Evolutionary conservation across 345 rosid genomes (phyloP).

Genomic region (Citrus sinensis): DNA sequence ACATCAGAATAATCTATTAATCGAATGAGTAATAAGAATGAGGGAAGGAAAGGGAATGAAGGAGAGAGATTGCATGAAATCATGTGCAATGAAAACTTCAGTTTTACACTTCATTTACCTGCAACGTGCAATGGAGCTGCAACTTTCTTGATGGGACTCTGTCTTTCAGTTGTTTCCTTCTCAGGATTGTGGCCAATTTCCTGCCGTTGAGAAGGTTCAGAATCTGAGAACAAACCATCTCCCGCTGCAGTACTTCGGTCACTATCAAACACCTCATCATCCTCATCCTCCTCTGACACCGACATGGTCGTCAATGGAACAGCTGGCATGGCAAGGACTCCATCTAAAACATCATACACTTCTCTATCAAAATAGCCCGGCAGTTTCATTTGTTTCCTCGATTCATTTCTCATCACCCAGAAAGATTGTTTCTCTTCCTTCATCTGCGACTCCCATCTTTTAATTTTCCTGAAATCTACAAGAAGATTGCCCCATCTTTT

Average conservation of each 20-base stretch:
- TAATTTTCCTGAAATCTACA: slow-evolving; percentile 34
- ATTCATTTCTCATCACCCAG: slow-evolving; percentile 29
- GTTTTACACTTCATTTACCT: slow-evolving; percentile 12
- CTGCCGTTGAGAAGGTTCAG: slow-evolving; percentile 9
- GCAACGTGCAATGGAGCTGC: slow-evolving; percentile 2
- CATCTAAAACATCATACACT: slow-evolving; percentile 24
- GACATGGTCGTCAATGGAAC: slow-evolving; percentile 23
- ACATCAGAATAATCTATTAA: neutral
- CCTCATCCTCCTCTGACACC: slow-evolving; percentile 1
- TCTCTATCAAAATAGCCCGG: slow-evolving; percentile 29
- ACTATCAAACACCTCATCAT: slow-evolving; percentile 5
- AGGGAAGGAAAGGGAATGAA: neutral
- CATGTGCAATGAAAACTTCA: neutral
- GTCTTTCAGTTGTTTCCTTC: slow-evolving; percentile 14
- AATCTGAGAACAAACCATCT: slow-evolving; percentile 4
- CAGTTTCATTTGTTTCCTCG: slow-evolving; percentile 29
- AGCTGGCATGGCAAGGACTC: slow-evolving; percentile 11
- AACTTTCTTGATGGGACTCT: neutral
- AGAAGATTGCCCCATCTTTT: slow-evolving; percentile 33
- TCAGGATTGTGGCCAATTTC: slow-evolving; percentile 9
- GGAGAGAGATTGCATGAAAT: neutral
- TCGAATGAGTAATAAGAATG: neutral
- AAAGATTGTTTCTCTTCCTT: slow-evolving; percentile 24
- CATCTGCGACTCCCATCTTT: slow-evolving; percentile 28
- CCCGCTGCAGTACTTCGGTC: neutral